Conservation (phyloP, 2,329 filamentous ascomycete genomes). For the Ceratocystis cacaofunesta region DNA sequence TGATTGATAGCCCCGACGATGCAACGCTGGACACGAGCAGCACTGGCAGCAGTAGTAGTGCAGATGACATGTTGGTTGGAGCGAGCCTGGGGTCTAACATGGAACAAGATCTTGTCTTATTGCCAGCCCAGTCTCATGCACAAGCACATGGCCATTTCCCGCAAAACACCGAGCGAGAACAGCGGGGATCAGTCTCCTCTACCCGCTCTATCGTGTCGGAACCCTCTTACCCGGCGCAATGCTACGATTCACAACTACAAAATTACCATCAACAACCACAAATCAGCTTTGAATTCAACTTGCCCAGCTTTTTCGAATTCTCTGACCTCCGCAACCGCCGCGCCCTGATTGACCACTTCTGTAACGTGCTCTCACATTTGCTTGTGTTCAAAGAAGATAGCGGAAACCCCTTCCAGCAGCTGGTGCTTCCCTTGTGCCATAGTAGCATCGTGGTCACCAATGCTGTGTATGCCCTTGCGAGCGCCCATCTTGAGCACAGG, state of each 20-base stretch:
- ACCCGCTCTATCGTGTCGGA: background rate
- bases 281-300: constrained; percentile 36
- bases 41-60: constrained; percentile 9
- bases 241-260: constrained; percentile 18
- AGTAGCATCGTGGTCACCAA: constrained; percentile 52
- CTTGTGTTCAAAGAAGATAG: constrained; percentile 49
- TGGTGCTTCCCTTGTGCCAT: constrained; percentile 45
- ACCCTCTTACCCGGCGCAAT: constrained; percentile 15
- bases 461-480: constrained; percentile 69
- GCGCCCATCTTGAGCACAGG: constrained; percentile 64
- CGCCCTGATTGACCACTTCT: constrained; percentile 46
- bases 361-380: constrained; percentile 48
- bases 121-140: background rate
- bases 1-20: constrained; percentile 10
- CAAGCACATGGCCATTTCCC: background rate
- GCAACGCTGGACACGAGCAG: constrained; percentile 11
- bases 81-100: background rate
- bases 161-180: background rate
- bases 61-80: background rate
- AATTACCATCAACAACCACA: constrained; percentile 25
- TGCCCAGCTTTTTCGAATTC: constrained; percentile 43
- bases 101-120: background rate
- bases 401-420: constrained; percentile 47
- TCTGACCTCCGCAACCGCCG: constrained; percentile 39
- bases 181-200: background rate